Evolutionary conservation across 2,329 filamentous ascomycete genomes (phyloP).

Genomic region (Colletotrichum zoysiae): DNA sequence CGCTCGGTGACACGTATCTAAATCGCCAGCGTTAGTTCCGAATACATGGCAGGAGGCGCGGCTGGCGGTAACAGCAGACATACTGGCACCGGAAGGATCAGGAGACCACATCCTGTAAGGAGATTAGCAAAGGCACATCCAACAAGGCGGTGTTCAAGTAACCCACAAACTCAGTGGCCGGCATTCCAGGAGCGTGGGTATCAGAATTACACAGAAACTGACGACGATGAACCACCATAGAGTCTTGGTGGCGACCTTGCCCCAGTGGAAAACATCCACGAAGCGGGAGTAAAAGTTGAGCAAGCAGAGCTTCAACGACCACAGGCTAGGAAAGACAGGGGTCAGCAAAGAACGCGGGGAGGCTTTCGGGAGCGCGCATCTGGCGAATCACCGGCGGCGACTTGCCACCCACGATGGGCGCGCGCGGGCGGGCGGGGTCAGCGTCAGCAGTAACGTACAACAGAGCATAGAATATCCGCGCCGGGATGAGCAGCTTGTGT

Average conservation of each 20-base stretch:
- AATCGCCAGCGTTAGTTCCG: not conserved
- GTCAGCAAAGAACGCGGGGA: conserved; percentile 15
- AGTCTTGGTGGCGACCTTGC: conserved; percentile 42
- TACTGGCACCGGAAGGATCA: conserved; percentile 14
- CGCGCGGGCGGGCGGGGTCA: too few relatives aligned
- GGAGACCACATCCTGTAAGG: conserved; percentile 25
- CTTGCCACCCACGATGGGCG: not conserved
- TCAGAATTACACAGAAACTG: conserved; percentile 47
- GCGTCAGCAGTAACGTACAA: conserved; percentile 44
- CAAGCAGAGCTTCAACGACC: conserved; percentile 49
- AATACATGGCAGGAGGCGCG: not conserved
- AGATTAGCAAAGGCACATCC: not conserved
- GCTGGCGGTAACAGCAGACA: not conserved
- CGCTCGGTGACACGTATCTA: conserved; percentile 45
- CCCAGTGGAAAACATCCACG: conserved; percentile 45
- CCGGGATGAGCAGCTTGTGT: conserved; percentile 47
- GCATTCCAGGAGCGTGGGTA: conserved; percentile 48
- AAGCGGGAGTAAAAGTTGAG: conserved; percentile 50
- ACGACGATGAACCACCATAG: conserved; percentile 48
- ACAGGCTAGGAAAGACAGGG: conserved; percentile 43
- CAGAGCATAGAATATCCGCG: conserved; percentile 48
- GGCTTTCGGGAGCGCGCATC: not conserved
- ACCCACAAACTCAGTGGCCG: conserved; percentile 46
- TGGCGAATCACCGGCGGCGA: not conserved
- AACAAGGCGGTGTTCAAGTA: not conserved